phyloP scores from a whole-genome alignment of 495 filamentous ascomycete genomes.

The Aspergillus haitiensis region DNA sequence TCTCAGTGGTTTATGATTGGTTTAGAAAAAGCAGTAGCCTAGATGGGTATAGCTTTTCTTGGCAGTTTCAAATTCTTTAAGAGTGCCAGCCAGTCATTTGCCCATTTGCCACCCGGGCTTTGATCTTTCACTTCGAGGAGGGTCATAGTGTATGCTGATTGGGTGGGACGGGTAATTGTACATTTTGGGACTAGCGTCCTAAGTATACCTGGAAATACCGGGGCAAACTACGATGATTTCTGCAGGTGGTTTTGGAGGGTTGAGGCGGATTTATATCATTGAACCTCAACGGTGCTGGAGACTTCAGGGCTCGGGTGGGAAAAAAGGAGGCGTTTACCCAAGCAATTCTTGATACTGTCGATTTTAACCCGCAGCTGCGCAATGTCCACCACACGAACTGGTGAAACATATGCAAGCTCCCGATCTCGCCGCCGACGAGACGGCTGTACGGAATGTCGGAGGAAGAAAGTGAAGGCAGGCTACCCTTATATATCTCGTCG shows the following conservation, averaged over 20 bases:
- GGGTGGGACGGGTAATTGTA: slow-evolving; percentile 13
- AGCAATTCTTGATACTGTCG: too few relatives aligned
- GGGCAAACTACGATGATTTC: background rate
- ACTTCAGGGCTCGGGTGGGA: background rate
- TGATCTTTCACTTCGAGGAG: too few relatives aligned
- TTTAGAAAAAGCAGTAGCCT: too few relatives aligned
- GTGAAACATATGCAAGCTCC: background rate
- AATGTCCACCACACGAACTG: background rate
- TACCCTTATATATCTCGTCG: background rate
- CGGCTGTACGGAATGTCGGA: slow-evolving; percentile 37
- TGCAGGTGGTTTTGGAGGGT: background rate
- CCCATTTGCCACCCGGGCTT: too few relatives aligned
- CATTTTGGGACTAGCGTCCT: background rate
- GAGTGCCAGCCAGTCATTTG: too few relatives aligned
- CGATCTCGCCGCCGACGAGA: slow-evolving; percentile 28
- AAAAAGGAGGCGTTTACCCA: background rate
- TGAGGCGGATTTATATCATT: background rate
- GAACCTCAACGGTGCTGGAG: background rate
- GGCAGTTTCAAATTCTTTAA: too few relatives aligned
- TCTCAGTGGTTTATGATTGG: too few relatives aligned
- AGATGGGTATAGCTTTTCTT: too few relatives aligned
- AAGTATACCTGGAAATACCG: background rate
- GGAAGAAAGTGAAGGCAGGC: slow-evolving; percentile 38
- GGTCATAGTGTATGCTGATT: slow-evolving; percentile 24
- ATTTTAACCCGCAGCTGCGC: too few relatives aligned